Evolutionary conservation across 2,329 filamentous ascomycete genomes (phyloP).

Genomic region (Dothiorella sarmentorum): DNA sequence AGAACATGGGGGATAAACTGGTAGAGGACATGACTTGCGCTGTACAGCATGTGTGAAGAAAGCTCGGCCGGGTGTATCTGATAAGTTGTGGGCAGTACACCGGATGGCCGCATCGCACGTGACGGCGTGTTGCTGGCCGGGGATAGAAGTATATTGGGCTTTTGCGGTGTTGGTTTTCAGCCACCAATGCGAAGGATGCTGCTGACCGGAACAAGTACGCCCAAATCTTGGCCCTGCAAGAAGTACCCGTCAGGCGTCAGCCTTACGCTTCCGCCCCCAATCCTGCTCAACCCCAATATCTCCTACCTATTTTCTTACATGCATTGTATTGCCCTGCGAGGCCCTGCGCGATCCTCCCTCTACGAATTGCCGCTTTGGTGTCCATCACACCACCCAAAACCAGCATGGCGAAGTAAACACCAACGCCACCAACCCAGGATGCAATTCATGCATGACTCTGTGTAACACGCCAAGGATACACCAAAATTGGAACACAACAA

Average conservation of each 20-base stretch:
- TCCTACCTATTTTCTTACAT: background rate
- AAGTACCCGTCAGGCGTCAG: background rate
- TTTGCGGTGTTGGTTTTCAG: background rate
- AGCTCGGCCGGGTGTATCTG: background rate
- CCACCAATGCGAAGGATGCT: constrained; percentile 2
- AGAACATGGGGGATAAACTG: background rate
- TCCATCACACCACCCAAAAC: background rate
- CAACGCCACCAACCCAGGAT: background rate
- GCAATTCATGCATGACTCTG: background rate
- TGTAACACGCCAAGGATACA: background rate
- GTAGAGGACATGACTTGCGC: background rate
- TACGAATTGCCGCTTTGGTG: background rate
- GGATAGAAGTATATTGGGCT: background rate
- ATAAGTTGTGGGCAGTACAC: background rate
- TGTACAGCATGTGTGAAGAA: background rate
- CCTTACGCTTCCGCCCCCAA: too few species aligned
- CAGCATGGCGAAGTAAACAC: background rate
- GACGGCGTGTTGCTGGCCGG: background rate
- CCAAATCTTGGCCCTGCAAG: background rate
- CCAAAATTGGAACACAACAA: background rate
- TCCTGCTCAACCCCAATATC: background rate
- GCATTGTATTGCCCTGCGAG: background rate
- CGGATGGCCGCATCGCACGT: background rate
- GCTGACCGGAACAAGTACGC: background rate
- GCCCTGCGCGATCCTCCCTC: background rate